Evolutionary conservation across 1,139 yeast species (phyloP).

Genomic region (Geotrichum restrictum): DNA sequence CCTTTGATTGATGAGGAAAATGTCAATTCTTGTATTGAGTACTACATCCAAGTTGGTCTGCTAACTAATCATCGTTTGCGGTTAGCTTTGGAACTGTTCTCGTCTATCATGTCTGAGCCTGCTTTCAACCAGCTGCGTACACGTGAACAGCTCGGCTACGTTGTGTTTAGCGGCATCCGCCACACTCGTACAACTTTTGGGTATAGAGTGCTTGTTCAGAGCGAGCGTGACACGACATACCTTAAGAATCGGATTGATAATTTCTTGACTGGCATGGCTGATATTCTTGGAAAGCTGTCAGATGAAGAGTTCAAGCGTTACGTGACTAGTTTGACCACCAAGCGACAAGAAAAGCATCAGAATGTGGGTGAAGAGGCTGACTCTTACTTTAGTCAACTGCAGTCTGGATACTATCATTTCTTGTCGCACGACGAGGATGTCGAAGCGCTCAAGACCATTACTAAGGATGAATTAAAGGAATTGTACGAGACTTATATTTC

Average conservation of each 20-base stretch:
- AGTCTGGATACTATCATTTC: conserved; percentile 77
- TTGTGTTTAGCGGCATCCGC: conserved; percentile 75
- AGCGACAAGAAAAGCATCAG: conserved; percentile 66
- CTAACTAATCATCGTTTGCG: conserved; percentile 39
- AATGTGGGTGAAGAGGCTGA: conserved; percentile 72
- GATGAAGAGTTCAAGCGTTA: conserved; percentile 65
- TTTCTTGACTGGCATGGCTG: conserved; percentile 48
- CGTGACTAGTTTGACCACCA: conserved; percentile 61
- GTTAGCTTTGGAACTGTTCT: conserved; percentile 60
- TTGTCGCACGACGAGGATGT: conserved; percentile 54
- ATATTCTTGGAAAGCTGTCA: conserved; percentile 43
- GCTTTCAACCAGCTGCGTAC: conserved; percentile 87
- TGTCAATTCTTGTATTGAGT: conserved; percentile 80
- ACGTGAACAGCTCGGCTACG: conserved; percentile 85
- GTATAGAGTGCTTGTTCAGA: conserved; percentile 74
- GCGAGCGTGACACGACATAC: conserved; percentile 72
- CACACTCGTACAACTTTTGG: conserved; percentile 72
- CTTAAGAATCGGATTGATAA: conserved; percentile 72
- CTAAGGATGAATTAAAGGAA: conserved; percentile 54
- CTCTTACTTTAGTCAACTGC: conserved; percentile 63
- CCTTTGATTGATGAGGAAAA: conserved; percentile 62
- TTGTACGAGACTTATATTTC: conserved; percentile 51
- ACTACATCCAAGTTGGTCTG: conserved; percentile 65
- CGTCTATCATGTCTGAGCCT: conserved; percentile 77
- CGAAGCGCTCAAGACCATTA: conserved; percentile 49